A percentile compares a stretch with the other conserved stretches of the same genome.
These are phyloP conservation scores for Phytophthora ramorum DNA, from an alignment of 352 stramenopile species.

Conservation along the genomic window DNA sequence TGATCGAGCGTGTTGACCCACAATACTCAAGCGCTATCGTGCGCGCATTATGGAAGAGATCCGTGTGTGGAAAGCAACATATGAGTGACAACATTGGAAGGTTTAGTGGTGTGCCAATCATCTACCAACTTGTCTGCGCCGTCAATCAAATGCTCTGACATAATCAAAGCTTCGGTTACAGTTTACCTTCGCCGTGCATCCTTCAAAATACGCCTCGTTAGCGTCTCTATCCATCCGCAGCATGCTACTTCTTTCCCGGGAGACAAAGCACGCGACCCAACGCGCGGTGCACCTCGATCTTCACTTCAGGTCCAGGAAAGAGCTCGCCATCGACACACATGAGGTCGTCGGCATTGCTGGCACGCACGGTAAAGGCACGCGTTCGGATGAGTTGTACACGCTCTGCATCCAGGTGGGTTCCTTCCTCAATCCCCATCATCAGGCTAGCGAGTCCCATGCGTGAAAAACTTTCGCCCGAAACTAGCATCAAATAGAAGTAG, in stretches of 20 bases:
- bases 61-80: constrained; percentile 17
- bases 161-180: not conserved
- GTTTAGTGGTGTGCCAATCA: not conserved
- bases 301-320: constrained; percentile 51
- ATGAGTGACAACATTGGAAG: not conserved
- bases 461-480: constrained; percentile 48
- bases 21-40: constrained; percentile 10
- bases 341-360: constrained; percentile 40
- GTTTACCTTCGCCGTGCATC: not conserved
- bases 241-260: constrained; percentile 23
- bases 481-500: constrained; percentile 66
- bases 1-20: constrained; percentile 2
- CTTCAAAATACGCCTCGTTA: constrained; percentile 10
- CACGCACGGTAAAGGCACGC: constrained; percentile 57
- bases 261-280: constrained; percentile 54
- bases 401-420: constrained; percentile 47
- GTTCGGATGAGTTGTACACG: constrained; percentile 65
- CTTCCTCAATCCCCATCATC: constrained; percentile 63
- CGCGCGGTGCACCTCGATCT: constrained; percentile 57
- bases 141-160: not conserved
- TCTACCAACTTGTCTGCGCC: too few species aligned
- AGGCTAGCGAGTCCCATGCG: constrained; percentile 47
- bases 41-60: constrained; percentile 23
- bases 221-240: constrained; percentile 15
- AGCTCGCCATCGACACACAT: constrained; percentile 74